Percentiles rank a stretch among this genome's conserved stretches.
Evolutionary conservation across 2,329 filamentous ascomycete genomes (phyloP).

Genomic region (Fusarium algeriense): DNA sequence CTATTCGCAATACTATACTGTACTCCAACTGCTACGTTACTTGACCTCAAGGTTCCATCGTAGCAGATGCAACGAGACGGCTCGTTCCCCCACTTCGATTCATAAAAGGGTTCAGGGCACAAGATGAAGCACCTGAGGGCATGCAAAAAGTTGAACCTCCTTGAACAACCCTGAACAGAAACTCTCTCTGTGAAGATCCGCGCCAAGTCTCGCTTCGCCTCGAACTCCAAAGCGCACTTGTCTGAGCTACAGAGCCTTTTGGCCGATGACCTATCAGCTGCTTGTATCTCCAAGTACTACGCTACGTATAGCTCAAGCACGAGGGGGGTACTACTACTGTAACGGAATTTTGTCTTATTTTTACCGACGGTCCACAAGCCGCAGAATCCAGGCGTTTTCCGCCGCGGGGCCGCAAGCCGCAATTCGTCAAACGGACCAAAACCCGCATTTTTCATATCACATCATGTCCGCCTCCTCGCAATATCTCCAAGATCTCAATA

Average conservation of each 20-base stretch:
- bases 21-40: slow-evolving; percentile 43
- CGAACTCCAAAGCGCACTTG: slow-evolving; percentile 29
- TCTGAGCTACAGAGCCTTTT: slow-evolving; percentile 20
- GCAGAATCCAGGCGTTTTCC: neutral
- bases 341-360: slow-evolving; percentile 33
- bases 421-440: slow-evolving; percentile 3
- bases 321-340: slow-evolving; percentile 23
- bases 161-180: slow-evolving; percentile 1
- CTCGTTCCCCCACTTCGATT: slow-evolving; percentile 41
- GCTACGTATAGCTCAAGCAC: neutral
- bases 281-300: slow-evolving; percentile 3
- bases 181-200: slow-evolving; percentile 18
- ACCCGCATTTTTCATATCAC: slow-evolving; percentile 20
- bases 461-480: slow-evolving; percentile 40
- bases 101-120: slow-evolving; percentile 28
- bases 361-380: slow-evolving; percentile 30
- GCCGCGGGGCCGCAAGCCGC: slow-evolving; percentile 10
- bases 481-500: slow-evolving; percentile 65
- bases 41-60: slow-evolving; percentile 24
- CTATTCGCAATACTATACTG: neutral
- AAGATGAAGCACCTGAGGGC: slow-evolving; percentile 5
- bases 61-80: slow-evolving; percentile 26
- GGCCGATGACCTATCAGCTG: slow-evolving; percentile 26
- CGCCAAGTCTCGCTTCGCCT: slow-evolving; percentile 15
- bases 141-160: slow-evolving; percentile 6